Evolutionary conservation across 305 asterid genomes (phyloP).

Genomic region (Solanum aculeatissimum): DNA sequence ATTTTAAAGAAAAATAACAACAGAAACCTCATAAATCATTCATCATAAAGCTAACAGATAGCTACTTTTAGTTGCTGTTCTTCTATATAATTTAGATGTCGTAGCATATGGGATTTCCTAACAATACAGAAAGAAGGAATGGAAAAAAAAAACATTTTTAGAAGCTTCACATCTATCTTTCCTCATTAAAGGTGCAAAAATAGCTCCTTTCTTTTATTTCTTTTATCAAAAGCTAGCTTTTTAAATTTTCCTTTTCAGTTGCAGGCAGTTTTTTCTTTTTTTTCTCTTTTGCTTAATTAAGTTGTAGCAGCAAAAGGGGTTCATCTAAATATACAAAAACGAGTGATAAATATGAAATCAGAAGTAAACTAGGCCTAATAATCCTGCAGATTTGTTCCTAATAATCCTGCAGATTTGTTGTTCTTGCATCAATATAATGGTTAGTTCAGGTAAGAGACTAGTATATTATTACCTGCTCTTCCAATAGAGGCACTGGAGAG

Average conservation of each 20-base stretch:
- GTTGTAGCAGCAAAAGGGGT: background rate
- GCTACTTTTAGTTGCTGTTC: background rate
- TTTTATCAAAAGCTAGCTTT: background rate
- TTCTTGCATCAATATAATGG: background rate
- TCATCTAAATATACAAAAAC: background rate
- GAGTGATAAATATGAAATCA: background rate
- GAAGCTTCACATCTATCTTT: background rate
- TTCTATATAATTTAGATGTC: background rate
- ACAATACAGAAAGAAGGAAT: background rate
- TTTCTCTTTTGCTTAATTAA: background rate
- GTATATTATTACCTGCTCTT: conserved; percentile 21
- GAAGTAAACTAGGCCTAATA: background rate
- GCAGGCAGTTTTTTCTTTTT: background rate
- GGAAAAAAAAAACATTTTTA: background rate
- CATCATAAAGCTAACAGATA: background rate
- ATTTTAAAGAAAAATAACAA: background rate
- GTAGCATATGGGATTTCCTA: background rate
- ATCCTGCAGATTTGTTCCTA: background rate
- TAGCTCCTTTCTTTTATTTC: background rate
- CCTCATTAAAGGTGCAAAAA: background rate
- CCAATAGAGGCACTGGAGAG: conserved; percentile 25
- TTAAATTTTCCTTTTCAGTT: background rate
- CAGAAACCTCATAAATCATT: background rate
- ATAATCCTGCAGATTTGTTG: background rate
- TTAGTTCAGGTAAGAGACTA: background rate